Evolutionary conservation across 305 asterid species (phyloP), one percentile per base, ranked within the genome.

Genomic region (Fraxinus floribunda): DNA sequence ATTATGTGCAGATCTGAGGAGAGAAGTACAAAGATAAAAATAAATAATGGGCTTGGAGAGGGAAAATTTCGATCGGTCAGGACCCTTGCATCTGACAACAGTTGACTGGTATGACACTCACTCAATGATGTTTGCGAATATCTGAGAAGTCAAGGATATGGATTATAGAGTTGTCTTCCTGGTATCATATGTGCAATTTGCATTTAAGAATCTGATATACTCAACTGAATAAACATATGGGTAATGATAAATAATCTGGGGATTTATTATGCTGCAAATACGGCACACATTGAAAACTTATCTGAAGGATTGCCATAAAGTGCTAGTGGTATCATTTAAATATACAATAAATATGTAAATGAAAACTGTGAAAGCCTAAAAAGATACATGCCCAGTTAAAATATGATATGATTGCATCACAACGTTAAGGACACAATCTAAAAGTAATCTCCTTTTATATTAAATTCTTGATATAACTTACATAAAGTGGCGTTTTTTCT

Each of bases 61-160:
- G 87, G 98, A 95, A 70, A 77, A 64, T 72, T 95, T 93, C 64
- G 77, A 88, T 44, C 81, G 88, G n/a, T 91, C 93, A 0, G 99
- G 99, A 78, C 99, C 99, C 60, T 74, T 87, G 83, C 91, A 94
- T 83, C 90, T 95, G 73, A 91, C 94, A 46, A 66, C 84, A 79
- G 81, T 91, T 80, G 95, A 95, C 88, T 95, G 99, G 99, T 95
- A 85, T 84, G 86, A 34, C 13, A 15, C 70, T 79, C 35, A 7
- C 55, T 55, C 5, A 7, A 18, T 57, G 66, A 62, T 60, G 74
- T 66, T 24, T 26, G 35, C 7, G 2, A 64, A 11, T 66, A 49
- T 34, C 29, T 32, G 1, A 52, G 52, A 49, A 72, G 80, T 72
- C 79, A 76, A 7, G 20, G 46, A 81, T 0, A 2, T 15, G 15